phyloP scores from a whole-genome alignment of 345 rosid genomes.

The Noccaea bulbosa region DNA sequence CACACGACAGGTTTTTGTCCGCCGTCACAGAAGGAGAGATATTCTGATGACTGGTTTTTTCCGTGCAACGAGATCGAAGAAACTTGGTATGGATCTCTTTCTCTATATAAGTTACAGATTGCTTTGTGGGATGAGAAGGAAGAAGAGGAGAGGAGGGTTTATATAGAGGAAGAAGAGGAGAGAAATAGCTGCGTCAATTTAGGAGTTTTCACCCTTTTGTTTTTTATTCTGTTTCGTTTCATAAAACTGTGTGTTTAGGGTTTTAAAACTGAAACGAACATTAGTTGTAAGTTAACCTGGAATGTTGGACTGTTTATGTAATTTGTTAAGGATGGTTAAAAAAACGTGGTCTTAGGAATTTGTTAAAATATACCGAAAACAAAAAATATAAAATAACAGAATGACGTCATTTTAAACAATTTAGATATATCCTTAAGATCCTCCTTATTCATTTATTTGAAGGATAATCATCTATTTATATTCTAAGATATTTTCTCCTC shows the following conservation, averaged over 20 bases:
- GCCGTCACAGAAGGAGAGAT: neutral
- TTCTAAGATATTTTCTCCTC: neutral
- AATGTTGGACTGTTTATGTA: neutral
- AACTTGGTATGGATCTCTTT: slow-evolving; percentile 1
- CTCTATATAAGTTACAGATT: neutral
- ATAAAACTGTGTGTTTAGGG: neutral
- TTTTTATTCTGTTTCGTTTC: neutral
- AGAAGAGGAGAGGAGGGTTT: slow-evolving; percentile 21
- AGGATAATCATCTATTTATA: neutral
- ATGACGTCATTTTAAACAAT: neutral
- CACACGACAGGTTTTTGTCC: slow-evolving; percentile 5
- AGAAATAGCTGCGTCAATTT: slow-evolving; percentile 4
- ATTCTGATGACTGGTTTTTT: neutral
- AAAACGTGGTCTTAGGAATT: neutral
- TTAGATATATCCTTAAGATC: neutral
- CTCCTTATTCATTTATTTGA: neutral
- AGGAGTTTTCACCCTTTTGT: neutral
- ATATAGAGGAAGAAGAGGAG: slow-evolving; percentile 28
- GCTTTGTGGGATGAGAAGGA: slow-evolving; percentile 19
- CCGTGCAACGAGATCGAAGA: slow-evolving; percentile 8
- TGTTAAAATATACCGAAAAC: neutral
- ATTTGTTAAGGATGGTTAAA: neutral
- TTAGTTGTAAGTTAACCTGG: neutral
- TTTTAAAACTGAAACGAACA: neutral
- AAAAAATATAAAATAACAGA: neutral